Percentiles rank a stretch among this genome's conserved stretches.
Conservation (phyloP, 805 yeast genomes). For the Monosporozyma servazzii region DNA sequence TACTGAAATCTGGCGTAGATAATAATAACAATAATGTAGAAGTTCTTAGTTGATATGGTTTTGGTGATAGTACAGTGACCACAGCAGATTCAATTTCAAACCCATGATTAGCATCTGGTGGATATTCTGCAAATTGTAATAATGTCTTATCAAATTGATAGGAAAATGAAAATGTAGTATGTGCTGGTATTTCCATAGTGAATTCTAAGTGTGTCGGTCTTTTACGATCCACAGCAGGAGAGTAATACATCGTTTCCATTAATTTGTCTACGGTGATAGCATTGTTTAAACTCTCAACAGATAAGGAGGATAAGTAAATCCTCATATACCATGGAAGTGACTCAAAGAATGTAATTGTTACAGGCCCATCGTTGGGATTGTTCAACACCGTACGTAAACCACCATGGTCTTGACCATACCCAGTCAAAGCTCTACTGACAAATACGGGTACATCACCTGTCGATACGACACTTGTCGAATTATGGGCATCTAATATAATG, state of each 20-base stretch:
- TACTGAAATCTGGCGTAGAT: constrained; percentile 96
- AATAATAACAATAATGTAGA: constrained; percentile 77
- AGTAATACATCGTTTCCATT: constrained; percentile 48
- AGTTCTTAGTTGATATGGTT: constrained; percentile 54
- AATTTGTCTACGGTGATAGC: constrained; percentile 26
- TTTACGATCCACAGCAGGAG: constrained; percentile 70
- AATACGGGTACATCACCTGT: constrained; percentile 48
- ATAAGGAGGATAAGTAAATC: constrained; percentile 64
- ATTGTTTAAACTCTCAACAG: constrained; percentile 25
- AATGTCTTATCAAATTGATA: constrained; percentile 84
- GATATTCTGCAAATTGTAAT: constrained; percentile 79
- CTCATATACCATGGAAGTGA: constrained; percentile 90
- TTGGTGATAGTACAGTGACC: constrained; percentile 43
- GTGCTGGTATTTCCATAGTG: constrained; percentile 52
- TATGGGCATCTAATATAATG: constrained; percentile 30
- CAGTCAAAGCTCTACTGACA: constrained; percentile 82
- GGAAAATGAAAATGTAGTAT: constrained; percentile 48
- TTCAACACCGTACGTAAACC: constrained; percentile 71
- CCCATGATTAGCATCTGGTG: constrained; percentile 99
- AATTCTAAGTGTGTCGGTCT: constrained; percentile 82
- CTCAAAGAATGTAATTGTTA: constrained; percentile 59
- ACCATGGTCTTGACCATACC: constrained; percentile 85
- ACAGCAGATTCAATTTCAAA: constrained; percentile 91
- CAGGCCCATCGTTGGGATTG: constrained; percentile 49
- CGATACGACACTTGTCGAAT: constrained; percentile 37